Evolutionary conservation across 1,284 basidiomycete genomes (phyloP).

Genomic region (Leucoagaricus sp.): DNA sequence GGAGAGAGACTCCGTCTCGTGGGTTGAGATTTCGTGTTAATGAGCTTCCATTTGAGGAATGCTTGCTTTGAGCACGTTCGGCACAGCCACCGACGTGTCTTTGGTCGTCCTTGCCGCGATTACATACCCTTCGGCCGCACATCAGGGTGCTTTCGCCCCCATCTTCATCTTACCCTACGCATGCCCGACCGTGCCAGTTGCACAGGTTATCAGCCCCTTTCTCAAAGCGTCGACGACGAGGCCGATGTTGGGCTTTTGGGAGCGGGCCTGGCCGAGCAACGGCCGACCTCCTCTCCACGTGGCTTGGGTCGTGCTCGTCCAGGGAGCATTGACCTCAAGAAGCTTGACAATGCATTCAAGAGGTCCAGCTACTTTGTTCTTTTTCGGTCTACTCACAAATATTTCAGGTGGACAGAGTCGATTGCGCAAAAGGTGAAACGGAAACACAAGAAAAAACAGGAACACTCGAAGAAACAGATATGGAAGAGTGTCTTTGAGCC

Average conservation of each 20-base stretch:
- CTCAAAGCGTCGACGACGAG: slow-evolving; percentile 61
- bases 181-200: slow-evolving; percentile 38
- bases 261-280: neutral
- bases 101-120: neutral
- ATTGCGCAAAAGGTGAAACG: slow-evolving; percentile 82
- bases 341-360: slow-evolving; percentile 81
- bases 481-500: slow-evolving; percentile 81
- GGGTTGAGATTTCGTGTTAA: too few species aligned
- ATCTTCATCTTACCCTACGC: neutral
- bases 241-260: slow-evolving; percentile 42
- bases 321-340: slow-evolving; percentile 72
- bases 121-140: neutral
- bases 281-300: slow-evolving; percentile 31
- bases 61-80: neutral
- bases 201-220: slow-evolving; percentile 65
- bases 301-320: slow-evolving; percentile 51
- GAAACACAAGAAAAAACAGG: slow-evolving; percentile 75
- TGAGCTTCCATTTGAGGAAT: too few species aligned
- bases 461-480: slow-evolving; percentile 68
- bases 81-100: slow-evolving; percentile 16
- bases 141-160: neutral
- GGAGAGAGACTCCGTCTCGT: too few species aligned
- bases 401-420: slow-evolving; percentile 88
- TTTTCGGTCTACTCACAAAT: slow-evolving; percentile 1
- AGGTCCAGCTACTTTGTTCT: slow-evolving; percentile 40